phyloP scores from a whole-genome alignment of 2,329 filamentous ascomycete genomes.

The Orbilia ellipsospora region DNA sequence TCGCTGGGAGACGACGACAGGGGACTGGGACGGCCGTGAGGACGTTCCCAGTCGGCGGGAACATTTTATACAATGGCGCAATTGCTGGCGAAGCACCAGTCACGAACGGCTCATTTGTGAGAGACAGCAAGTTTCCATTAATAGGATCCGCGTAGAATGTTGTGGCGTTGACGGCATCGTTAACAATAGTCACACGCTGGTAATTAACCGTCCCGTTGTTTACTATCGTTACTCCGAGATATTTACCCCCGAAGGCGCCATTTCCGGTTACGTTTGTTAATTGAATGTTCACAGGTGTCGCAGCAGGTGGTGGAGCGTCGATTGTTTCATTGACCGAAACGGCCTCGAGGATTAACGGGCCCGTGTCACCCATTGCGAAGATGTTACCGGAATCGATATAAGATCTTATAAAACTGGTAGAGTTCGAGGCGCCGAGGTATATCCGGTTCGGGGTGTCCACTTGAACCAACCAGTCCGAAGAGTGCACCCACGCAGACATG shows the following conservation, averaged over 20 bases:
- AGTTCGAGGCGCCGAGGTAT: constrained; percentile 7
- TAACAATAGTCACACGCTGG: constrained; percentile 1
- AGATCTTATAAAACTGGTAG: neutral
- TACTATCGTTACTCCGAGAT: neutral
- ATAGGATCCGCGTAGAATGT: neutral
- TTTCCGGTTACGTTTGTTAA: neutral
- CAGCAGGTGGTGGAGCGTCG: neutral
- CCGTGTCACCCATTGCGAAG: neutral
- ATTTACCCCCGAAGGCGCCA: neutral
- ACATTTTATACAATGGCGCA: constrained; percentile 9
- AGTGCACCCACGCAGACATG: neutral
- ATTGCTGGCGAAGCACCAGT: neutral
- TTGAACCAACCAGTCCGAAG: constrained; percentile 1
- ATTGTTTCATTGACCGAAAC: neutral
- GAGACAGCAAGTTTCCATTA: constrained; percentile 10
- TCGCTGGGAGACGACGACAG: constrained; percentile 6
- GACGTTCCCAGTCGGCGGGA: neutral
- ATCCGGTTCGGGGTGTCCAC: neutral
- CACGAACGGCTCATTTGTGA: constrained; percentile 3
- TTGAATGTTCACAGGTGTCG: neutral
- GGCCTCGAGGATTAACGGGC: constrained; percentile 11
- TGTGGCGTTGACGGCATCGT: neutral
- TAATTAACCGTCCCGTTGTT: neutral
- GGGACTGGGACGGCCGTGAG: constrained; percentile 8
- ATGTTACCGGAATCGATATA: constrained; percentile 5